Base-by-base conservation (phyloP, 805 yeast genomes). In the Kuraishia borneana region DNA sequence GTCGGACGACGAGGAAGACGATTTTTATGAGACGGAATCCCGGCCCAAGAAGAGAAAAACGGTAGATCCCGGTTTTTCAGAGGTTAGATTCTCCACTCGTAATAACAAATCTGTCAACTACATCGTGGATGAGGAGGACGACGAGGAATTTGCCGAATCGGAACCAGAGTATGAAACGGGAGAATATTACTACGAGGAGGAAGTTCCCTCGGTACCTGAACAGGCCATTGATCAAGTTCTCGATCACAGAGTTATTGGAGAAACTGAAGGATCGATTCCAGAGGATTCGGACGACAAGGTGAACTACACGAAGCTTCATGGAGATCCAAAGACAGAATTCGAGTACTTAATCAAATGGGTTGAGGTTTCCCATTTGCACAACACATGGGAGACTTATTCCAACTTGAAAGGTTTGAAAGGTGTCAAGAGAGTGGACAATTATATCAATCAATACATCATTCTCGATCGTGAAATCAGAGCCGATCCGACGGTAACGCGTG, bases 361-460 rank as follows among this genome's bases (percentile, higher is more conserved):
- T 14, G 83, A 73, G 35, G 65, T 75, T 41, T 83, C 96, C 10
- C 97, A 92, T 60, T 64, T 92, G 41, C 99, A 92, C 58, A 92
- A 89, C 54, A 79, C 95, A 0, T 92, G 96, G 96, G 95, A 88
- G 52, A 53, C 71, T 2, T 87, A 80, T 57, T 58, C 56, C 9
- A 54, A 58, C 3, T 49, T 78, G 33, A 69, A 68, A 31, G 58
- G 61, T 6, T 55, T 65, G 40, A 78, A 78, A 51, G 98, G 99
- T 29, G 64, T 73, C 44, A 83, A 94, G 53, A 78, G 80, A 44
- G 70, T 92, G 16, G 97, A 89, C 39, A 92, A 92, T 57, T 92
- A 87, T 56, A 80, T 88, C 51, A 82, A 79, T 48, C 85, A 80
- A 46, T 74, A 60, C 48, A 74, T 92, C 36, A 60, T 83, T 5